Evolutionary conservation across 768 basidiomycete genomes (phyloP), one percentile per base, ranked within the genome.

Genomic region (Gyrodon lividus): DNA sequence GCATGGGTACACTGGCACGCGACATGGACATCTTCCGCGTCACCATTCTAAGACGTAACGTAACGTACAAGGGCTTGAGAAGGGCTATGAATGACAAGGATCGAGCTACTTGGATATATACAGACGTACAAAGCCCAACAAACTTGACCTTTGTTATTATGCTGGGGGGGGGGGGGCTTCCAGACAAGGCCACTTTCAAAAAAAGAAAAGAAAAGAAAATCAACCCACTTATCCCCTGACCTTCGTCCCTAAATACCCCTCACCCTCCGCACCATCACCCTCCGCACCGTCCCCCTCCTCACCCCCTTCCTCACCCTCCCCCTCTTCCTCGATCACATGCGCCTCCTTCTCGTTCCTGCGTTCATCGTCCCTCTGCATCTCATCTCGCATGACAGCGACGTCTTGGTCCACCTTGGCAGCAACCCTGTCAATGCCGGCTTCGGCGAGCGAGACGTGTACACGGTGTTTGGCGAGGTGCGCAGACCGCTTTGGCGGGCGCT

Each of bases 361-460:
- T 16, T 79, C 79, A 40, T 89, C 87, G 22, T 86, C 84, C 43
- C 84, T 75, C 60, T 84, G 79, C 55, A 92, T 80, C 69, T 89
- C 84, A 53, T 87, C 82, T 12, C 86, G 82, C 84, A 92, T 83
- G 39, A 81, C 80, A 60, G 87, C 86, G 50, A 93, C 89, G 50
- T 91, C 89, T 46, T 86, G 80, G 59, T 95, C 92, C 48, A 94
- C 92, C 66, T 86, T 92, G 42, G 82, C 76, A 4, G 87, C 90
- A 23, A 91, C 86, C 59, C 92, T 81, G 68, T 98, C 94, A 70
- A 96, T 89, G 38, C 83, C 88, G 7, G 80, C 80, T 63, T 92
- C 86, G 0, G 92, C 90, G 51, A 98, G 87, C 16, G 89, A 84
- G 37, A 94, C 87, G 43, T 89, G 89, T 1, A 78, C 79, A 54